Base-by-base conservation (phyloP, 805 yeast genomes). In the Saccharomycopsis lassenensis region DNA sequence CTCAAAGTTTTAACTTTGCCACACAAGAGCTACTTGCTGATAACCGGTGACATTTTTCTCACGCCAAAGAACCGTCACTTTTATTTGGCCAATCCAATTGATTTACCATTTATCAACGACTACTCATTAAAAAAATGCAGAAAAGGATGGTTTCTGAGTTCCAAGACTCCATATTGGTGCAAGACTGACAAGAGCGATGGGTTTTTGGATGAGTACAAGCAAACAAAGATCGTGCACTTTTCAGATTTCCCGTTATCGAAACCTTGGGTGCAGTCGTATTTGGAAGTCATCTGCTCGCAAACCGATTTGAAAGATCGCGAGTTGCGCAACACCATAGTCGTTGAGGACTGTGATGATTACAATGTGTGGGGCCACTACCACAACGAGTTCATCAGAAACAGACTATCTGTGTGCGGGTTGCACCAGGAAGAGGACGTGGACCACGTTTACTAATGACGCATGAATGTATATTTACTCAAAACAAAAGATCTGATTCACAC, bases 161-260 rank as follows among this genome's bases (percentile, higher is more conserved):
- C 10, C 19, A 28, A 29, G 4, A 22, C 12, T 19, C 40, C 40
- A 2, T 43, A 40, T 26, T 40, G 46, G 45, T 43, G 44, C 31
- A 21, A 39, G 18, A 25, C 23, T 3, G 39, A 37, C 17, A 39
- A 25, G 27, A 39, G 2, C 55, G 50, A 31, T 54, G 56, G 29
- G 4, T 43, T 30, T 65, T 53, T 10, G 41, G 56, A 5, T 42
- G 48, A 5, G 51, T 16, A 23, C 7, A 30, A 36, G 6, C 19
- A 33, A 7, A 52, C 66, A 4, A 67, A 65, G 47, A 58, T 72
- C 36, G 51, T 75, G 20, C 86, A 78, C 50, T 78, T 71, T 51
- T 70, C 79, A 3, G 86, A 78, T 48, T 63, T 66, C 24, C 85
- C 85, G 4, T 52, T 76, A 5, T 72, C 76, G 0, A 77, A 78